Evolutionary conservation across 257 asterid genomes (phyloP).

Genomic region (Solanum habrochaites): DNA sequence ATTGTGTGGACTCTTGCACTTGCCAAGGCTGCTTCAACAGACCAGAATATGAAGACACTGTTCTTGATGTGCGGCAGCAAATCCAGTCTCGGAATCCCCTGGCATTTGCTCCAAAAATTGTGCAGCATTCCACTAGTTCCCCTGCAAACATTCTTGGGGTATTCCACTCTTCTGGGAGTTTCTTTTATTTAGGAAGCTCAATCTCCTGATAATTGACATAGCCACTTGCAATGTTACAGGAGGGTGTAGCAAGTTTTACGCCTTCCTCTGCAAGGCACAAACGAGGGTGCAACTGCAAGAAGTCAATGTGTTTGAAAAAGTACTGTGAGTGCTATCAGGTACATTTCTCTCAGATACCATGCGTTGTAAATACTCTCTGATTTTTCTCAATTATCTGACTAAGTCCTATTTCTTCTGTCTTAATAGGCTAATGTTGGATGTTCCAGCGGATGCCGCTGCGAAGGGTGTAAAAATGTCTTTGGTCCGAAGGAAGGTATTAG

Average conservation of each 20-base stretch:
- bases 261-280: conserved; percentile 67
- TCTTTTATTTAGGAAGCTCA: not conserved
- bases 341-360: not conserved
- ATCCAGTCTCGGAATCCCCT: conserved; percentile 64
- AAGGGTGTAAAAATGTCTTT: conserved; percentile 60
- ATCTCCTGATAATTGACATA: not conserved
- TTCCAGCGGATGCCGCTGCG: conserved; percentile 80
- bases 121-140: conserved; percentile 21
- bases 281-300: conserved; percentile 87
- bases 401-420: not conserved
- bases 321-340: conserved; percentile 94
- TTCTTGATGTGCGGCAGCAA: conserved; percentile 37
- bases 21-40: conserved; percentile 70
- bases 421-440: conserved; percentile 74
- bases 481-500: conserved; percentile 67
- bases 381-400: not conserved
- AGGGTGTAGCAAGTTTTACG: conserved; percentile 27
- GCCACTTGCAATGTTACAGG: conserved; percentile 24
- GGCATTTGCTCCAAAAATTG: conserved; percentile 64
- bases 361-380: not conserved
- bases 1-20: conserved; percentile 61
- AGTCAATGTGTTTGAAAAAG: conserved; percentile 71
- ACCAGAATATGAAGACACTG: conserved; percentile 52
- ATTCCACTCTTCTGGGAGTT: conserved; percentile 6
- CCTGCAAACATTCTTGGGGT: conserved; percentile 32